phyloP scores from a whole-genome alignment of 305 asterid genomes.

The Fraxinus velutina region DNA sequence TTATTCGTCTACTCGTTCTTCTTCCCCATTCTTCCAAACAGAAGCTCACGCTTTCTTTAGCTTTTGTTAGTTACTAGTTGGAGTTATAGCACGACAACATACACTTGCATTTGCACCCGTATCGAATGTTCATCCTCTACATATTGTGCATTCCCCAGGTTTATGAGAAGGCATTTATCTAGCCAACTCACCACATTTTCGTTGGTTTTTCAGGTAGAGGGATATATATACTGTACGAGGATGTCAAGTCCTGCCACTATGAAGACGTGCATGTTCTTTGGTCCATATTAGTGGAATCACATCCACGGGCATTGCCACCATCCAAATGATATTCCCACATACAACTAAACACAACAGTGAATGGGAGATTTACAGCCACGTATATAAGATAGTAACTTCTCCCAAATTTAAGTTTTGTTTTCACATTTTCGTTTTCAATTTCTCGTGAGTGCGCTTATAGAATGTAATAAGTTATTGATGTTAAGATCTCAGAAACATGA shows the following conservation, averaged over 20 bases:
- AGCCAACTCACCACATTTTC: background rate
- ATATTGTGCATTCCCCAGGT: background rate
- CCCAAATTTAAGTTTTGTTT: slow-evolving; percentile 11
- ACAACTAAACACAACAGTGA: slow-evolving; percentile 1
- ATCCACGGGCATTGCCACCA: slow-evolving; percentile 59
- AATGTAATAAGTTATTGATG: slow-evolving; percentile 39
- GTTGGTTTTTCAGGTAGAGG: slow-evolving; percentile 48
- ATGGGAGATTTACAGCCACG: slow-evolving; percentile 24
- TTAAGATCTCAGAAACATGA: background rate
- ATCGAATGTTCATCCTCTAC: background rate
- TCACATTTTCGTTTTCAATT: slow-evolving; percentile 26
- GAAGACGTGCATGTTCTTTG: slow-evolving; percentile 82
- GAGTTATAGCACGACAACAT: background rate
- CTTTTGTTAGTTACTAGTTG: background rate
- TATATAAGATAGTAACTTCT: slow-evolving; percentile 33
- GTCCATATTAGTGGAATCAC: slow-evolving; percentile 90
- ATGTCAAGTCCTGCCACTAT: slow-evolving; percentile 62
- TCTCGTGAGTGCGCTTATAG: slow-evolving; percentile 30
- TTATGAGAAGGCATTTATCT: background rate
- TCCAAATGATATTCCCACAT: slow-evolving; percentile 36
- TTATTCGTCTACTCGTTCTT: background rate
- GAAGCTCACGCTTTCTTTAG: background rate
- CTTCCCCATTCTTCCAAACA: slow-evolving; percentile 1
- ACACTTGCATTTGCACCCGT: background rate
- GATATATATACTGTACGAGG: slow-evolving; percentile 61